Base-by-base conservation (phyloP, 495 filamentous ascomycete genomes). In the Penicillium ochrochloron region DNA sequence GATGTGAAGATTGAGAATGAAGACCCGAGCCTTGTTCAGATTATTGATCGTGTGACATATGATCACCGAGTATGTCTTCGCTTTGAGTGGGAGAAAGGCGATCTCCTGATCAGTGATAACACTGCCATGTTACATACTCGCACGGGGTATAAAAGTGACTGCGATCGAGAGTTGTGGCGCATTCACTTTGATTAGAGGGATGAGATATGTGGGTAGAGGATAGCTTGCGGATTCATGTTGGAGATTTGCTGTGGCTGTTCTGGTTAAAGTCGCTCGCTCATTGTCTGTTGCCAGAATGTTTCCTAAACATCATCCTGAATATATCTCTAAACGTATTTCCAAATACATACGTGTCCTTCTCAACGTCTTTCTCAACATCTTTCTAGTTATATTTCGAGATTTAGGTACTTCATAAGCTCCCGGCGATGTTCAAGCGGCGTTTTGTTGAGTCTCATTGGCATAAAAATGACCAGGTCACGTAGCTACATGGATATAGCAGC, bases 31-130 rank as follows among this genome's bases (percentile, higher is more conserved):
- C 52, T 74, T 3, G 61, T 70, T 0, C 62, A 69, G 17, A 51
- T 75, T n/a, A 52, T 85, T 5, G 76, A 81, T 52, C 54, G 57
- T 11, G 51, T 85, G 23, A 65, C 81, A 15, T 81, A 85, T 60
- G 85, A 87, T 65, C 74, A 79, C 17, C 75, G 85, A 1, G 79
- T 87, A 0, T 80, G 76, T 73, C 60, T 81, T 66, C 65, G 79
- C 61, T 79, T 74, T 66, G 53, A 66, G 12, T 87, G 83, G 84
- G 73, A 84, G 54, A 76, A 81, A 64, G 85, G 84, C 0, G 85
- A 88, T 70, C n/a, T 86, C 35, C 63, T 88, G 17, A 69, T 88
- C 12, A 82, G 65, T 59, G 85, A 87, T 66, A 86, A 87, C 55
- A 66, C 78, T 5, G 64, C 78, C 8, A 81, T 84, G 69, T 67